Conservation (phyloP, 441 rosid genomes). For the Syzygium syzygioides region DNA sequence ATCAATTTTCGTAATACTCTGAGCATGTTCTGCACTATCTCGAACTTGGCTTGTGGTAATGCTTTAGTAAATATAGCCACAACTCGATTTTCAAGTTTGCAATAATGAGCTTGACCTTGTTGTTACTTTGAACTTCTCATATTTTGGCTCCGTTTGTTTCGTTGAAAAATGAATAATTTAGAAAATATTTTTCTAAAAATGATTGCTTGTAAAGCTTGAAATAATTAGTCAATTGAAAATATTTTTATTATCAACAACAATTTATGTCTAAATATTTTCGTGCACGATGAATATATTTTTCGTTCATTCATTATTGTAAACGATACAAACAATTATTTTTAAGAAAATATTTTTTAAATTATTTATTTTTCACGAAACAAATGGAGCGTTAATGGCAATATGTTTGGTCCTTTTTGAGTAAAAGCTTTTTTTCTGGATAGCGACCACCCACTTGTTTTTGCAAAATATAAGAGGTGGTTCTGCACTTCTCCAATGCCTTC, state of each 20-base stretch:
- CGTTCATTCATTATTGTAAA: neutral
- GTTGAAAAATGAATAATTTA: neutral
- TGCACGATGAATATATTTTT: neutral
- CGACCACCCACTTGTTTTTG: no score
- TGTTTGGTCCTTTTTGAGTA: no score
- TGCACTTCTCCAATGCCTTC: no score
- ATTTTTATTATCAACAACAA: neutral
- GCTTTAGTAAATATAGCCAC: neutral
- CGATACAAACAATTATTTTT: neutral
- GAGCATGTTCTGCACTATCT: neutral
- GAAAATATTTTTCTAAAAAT: neutral
- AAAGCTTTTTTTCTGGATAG: no score
- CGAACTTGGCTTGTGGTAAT: neutral
- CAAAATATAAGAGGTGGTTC: no score
- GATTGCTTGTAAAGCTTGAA: accelerated
- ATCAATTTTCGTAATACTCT: neutral
- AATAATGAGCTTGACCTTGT: neutral
- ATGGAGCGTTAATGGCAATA: neutral
- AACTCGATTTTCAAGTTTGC: neutral
- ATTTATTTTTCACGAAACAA: neutral
- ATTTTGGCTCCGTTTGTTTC: accelerated
- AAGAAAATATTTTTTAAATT: neutral
- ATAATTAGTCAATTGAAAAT: neutral
- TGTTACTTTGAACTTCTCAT: neutral
- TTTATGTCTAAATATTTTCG: neutral